A percentile compares a stretch with the other conserved stretches of the same genome.
Conservation (phyloP, 75 land plant species). For the Pinus taeda region DNA sequence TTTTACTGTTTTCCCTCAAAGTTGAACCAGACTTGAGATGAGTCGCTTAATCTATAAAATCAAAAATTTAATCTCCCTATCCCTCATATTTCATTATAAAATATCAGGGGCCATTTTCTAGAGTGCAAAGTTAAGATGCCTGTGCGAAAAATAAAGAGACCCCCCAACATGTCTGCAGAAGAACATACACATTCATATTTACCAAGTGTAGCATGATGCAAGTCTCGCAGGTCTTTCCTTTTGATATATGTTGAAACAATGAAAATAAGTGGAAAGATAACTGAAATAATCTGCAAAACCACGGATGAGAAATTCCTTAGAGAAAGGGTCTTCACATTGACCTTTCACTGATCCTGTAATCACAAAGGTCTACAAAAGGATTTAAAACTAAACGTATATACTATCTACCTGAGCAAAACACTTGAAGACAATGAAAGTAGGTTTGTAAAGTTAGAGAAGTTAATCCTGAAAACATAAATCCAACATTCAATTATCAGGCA, state of each 20-base stretch:
- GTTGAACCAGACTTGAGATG: too few relatives aligned
- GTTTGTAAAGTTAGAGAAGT: background rate
- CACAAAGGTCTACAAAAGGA: background rate
- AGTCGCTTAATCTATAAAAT: background rate
- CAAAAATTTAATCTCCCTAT: background rate
- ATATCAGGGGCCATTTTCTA: background rate
- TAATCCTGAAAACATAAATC: background rate
- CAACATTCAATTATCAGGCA: background rate
- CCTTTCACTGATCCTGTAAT: background rate
- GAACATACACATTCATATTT: background rate
- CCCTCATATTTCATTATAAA: background rate
- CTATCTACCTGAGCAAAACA: background rate
- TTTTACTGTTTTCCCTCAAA: background rate
- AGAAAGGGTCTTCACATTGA: background rate
- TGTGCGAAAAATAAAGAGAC: background rate
- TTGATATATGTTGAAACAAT: constrained; percentile 18
- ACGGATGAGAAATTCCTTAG: constrained; percentile 3
- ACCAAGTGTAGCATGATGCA: constrained; percentile 55
- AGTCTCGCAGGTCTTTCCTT: constrained; percentile 29
- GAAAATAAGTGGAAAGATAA: constrained; percentile 29
- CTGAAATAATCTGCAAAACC: constrained; percentile 34
- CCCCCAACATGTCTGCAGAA: background rate
- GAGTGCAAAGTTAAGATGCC: background rate
- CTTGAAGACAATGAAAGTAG: background rate
- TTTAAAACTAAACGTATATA: background rate